phyloP scores from a whole-genome alignment of 306 rosid species.

The Malus asiatica region DNA sequence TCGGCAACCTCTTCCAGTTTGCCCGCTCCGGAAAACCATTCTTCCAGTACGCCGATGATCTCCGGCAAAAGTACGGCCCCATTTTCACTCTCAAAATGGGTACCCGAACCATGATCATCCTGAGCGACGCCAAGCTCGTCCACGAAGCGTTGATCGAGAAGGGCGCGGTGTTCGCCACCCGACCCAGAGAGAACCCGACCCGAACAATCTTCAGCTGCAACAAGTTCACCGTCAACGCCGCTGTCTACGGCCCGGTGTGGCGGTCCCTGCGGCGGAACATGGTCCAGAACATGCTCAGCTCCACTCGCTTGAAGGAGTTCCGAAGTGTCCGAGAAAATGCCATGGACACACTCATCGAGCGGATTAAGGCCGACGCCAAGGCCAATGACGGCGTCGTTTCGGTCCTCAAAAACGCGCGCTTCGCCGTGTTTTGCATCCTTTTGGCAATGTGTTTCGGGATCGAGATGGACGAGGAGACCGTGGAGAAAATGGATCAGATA shows the following conservation, averaged over 20 bases:
- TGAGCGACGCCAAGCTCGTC: conserved; percentile 50
- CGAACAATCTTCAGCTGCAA: conserved; percentile 70
- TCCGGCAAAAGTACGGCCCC: conserved; percentile 44
- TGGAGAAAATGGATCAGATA: conserved; percentile 60
- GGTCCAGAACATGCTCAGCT: conserved; percentile 96
- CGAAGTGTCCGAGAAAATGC: conserved; percentile 51
- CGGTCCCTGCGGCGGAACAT: conserved; percentile 70
- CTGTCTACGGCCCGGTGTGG: conserved; percentile 78
- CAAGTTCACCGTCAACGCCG: conserved; percentile 79
- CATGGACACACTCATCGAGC: conserved; percentile 52
- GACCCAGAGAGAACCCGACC: conserved; percentile 79
- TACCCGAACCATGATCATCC: conserved; percentile 54
- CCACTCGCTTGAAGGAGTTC: conserved; percentile 62
- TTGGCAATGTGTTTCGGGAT: conserved; percentile 82
- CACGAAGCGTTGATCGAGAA: conserved; percentile 71
- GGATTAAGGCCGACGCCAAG: conserved; percentile 55
- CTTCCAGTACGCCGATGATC: conserved; percentile 39
- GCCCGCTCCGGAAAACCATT: conserved; percentile 66
- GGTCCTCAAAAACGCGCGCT: conserved; percentile 68
- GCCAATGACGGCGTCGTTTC: conserved; percentile 45
- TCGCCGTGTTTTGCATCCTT: conserved; percentile 72
- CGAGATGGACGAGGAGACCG: conserved; percentile 67
- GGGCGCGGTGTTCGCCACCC: conserved; percentile 48
- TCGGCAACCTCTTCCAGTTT: conserved; percentile 81
- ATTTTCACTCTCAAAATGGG: conserved; percentile 90